phyloP scores from a whole-genome alignment of 2,329 filamentous ascomycete species.

The Sporothrix schenckii region DNA sequence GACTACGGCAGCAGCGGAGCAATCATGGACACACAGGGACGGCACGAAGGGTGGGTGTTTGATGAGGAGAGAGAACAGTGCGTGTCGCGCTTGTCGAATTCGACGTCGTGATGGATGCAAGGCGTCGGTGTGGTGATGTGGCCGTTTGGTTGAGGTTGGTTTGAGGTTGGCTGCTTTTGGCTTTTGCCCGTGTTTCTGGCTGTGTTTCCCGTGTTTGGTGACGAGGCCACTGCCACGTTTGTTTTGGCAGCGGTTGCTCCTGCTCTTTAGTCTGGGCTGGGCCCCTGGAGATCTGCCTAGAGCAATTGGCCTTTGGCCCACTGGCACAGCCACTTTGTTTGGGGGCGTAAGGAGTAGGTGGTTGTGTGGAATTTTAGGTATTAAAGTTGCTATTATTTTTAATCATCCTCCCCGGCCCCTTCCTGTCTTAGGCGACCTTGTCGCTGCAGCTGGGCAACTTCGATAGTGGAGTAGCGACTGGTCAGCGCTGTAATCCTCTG shows the following conservation, averaged over 20 bases:
- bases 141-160: slow-evolving; percentile 21
- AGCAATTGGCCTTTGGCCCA: slow-evolving; percentile 29
- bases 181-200: slow-evolving; percentile 8
- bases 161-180: slow-evolving; percentile 22
- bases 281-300: background rate
- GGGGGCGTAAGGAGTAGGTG: slow-evolving; percentile 19
- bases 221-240: slow-evolving; percentile 30
- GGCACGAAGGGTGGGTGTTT: background rate
- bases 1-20: slow-evolving; percentile 31
- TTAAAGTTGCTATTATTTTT: slow-evolving; percentile 27
- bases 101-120: slow-evolving; percentile 22
- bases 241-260: slow-evolving; percentile 24
- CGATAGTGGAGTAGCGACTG: background rate
- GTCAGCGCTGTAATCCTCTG: background rate
- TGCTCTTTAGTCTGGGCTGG: too few species aligned
- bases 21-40: slow-evolving; percentile 32
- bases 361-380: slow-evolving; percentile 13
- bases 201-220: slow-evolving; percentile 25
- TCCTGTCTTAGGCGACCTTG: slow-evolving; percentile 18
- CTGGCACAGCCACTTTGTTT: slow-evolving; percentile 36
- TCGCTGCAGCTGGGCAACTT: slow-evolving; percentile 3
- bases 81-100: background rate
- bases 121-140: slow-evolving; percentile 20
- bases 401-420: slow-evolving; percentile 14
- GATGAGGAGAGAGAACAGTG: background rate